These are phyloP conservation scores for Heritiera fomes DNA, from an alignment of 345 rosid species.

Conservation along the genomic window DNA sequence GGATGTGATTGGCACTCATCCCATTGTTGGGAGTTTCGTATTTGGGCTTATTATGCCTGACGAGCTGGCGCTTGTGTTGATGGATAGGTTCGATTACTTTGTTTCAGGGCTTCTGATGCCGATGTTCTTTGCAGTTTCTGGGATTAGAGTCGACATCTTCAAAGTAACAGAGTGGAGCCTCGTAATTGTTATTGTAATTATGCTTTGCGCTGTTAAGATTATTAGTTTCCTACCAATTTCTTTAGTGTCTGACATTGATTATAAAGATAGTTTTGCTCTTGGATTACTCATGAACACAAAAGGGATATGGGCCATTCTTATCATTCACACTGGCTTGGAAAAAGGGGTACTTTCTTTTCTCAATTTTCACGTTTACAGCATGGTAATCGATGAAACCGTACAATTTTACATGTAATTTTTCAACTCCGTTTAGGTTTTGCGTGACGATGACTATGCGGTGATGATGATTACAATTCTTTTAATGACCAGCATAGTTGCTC, in stretches of 20 bases:
- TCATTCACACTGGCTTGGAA: conserved; percentile 83
- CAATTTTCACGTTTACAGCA: not conserved
- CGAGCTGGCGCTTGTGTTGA: conserved; percentile 76
- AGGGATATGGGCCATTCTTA: conserved; percentile 85
- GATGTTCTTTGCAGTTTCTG: conserved; percentile 84
- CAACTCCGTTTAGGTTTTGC: conserved; percentile 50
- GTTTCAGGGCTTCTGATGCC: conserved; percentile 90
- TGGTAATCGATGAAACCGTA: not conserved
- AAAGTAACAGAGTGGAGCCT: conserved; percentile 54
- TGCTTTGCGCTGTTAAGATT: conserved; percentile 66
- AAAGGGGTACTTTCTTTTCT: conserved; percentile 52
- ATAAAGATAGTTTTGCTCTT: conserved; percentile 74
- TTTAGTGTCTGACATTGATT: conserved; percentile 53
- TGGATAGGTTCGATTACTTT: conserved; percentile 84
- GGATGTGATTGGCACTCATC: conserved; percentile 88
- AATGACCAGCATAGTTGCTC: conserved; percentile 74
- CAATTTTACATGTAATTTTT: not conserved
- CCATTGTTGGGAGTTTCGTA: conserved; percentile 84
- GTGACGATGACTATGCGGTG: conserved; percentile 67
- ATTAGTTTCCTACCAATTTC: conserved; percentile 56
- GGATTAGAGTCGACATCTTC: conserved; percentile 61
- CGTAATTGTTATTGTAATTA: conserved; percentile 43
- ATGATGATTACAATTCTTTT: conserved; percentile 72
- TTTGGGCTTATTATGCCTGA: conserved; percentile 88
- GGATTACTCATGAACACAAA: conserved; percentile 90